phyloP scores from a whole-genome alignment of 1,139 yeast species.

The Candida mesenterica region DNA sequence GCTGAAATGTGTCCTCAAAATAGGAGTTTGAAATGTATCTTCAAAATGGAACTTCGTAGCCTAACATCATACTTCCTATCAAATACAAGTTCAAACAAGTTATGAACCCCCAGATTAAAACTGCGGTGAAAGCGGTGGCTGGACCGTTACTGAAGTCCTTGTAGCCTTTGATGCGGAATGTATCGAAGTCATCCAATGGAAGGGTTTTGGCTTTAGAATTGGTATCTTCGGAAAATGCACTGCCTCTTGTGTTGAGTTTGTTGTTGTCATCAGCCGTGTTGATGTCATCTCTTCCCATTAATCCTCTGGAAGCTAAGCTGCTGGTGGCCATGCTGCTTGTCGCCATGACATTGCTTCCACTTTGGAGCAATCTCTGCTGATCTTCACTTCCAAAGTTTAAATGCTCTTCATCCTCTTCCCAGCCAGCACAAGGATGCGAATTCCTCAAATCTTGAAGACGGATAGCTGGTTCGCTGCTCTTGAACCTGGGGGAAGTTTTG shows the following conservation, averaged over 20 bases:
- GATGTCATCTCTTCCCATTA: too few species aligned
- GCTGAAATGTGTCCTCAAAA: too few species aligned
- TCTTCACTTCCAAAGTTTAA: constrained; percentile 12
- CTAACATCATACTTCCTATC: constrained; percentile 46
- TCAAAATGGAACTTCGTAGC: constrained; percentile 37
- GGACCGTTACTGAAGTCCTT: constrained; percentile 58
- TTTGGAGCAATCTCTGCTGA: constrained; percentile 2
- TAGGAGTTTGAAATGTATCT: too few species aligned
- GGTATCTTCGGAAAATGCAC: too few species aligned
- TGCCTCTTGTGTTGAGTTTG: too few species aligned
- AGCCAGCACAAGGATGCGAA: constrained; percentile 47
- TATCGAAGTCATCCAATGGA: constrained; percentile 9
- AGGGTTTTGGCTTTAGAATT: neutral
- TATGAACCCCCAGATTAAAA: constrained; percentile 52
- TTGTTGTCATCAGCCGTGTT: too few species aligned
- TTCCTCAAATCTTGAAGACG: constrained; percentile 41
- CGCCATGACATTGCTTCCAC: too few species aligned
- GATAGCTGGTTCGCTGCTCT: constrained; percentile 42
- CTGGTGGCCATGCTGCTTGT: too few species aligned
- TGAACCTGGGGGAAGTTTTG: constrained; percentile 16
- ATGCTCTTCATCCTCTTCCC: constrained; percentile 38
- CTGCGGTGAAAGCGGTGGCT: constrained; percentile 40
- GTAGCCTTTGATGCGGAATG: constrained; percentile 31
- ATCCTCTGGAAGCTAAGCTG: too few species aligned
- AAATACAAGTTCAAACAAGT: constrained; percentile 51